Conservation (phyloP, 257 asterid genomes). For the Solanum rostratum region DNA sequence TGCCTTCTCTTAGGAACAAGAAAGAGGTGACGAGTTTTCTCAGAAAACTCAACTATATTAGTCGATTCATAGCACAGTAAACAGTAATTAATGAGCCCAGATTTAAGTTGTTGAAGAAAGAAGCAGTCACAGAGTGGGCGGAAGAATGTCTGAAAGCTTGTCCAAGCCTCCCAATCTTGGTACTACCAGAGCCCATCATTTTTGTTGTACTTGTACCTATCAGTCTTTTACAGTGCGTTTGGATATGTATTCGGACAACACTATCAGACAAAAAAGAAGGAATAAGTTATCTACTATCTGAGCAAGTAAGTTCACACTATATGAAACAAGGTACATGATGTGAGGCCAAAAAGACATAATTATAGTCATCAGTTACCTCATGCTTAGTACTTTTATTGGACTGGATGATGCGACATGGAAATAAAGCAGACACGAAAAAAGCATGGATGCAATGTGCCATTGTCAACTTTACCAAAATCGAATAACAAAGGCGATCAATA, state of each 20-base stretch:
- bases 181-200: not conserved
- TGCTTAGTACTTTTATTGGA: not conserved
- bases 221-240: not conserved
- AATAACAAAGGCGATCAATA: not conserved
- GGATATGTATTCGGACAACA: not conserved
- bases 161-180: not conserved
- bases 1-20: not conserved
- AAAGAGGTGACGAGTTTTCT: not conserved
- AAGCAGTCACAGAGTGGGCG: not conserved
- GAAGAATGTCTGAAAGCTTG: not conserved
- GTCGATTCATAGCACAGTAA: not conserved
- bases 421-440: not conserved
- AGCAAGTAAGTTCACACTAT: not conserved
- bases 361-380: not conserved
- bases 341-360: not conserved
- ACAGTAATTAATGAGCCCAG: not conserved
- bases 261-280: not conserved
- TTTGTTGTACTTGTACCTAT: not conserved
- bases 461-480: not conserved
- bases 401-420: not conserved
- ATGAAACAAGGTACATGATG: not conserved
- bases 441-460: not conserved
- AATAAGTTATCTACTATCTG: not conserved
- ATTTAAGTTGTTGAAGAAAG: not conserved
- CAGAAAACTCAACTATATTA: not conserved